phyloP scores from a whole-genome alignment of 1,139 yeast species.

The Kurtzmaniella quercitrusa region DNA sequence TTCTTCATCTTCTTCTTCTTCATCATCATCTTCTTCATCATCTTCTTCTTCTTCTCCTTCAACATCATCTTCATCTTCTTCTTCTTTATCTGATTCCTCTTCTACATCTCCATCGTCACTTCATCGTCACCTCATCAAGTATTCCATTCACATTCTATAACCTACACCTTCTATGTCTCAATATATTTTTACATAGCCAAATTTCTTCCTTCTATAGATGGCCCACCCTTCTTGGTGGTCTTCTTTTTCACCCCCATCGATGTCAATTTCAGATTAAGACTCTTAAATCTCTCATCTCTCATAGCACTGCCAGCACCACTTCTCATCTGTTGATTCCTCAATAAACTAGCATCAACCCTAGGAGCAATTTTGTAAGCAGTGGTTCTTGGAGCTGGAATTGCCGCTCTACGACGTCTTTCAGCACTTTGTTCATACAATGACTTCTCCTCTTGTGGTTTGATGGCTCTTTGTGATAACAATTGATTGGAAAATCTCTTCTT shows the following conservation, averaged over 20 bases:
- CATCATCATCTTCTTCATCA: too few species aligned
- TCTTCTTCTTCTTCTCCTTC: too few species aligned
- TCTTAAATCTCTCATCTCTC: conserved; percentile 71
- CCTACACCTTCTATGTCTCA: too few species aligned
- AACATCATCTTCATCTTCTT: too few species aligned
- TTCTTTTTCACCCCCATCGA: conserved; percentile 44
- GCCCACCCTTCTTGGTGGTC: conserved; percentile 59
- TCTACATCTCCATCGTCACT: too few species aligned
- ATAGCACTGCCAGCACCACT: conserved; percentile 45
- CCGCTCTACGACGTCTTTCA: conserved; percentile 89
- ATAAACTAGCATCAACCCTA: conserved; percentile 50
- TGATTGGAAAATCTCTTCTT: conserved; percentile 50
- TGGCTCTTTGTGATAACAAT: conserved; percentile 31
- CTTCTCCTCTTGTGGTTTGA: conserved; percentile 40
- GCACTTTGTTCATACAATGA: conserved; percentile 85
- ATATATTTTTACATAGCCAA: conserved; percentile 33
- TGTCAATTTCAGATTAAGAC: conserved; percentile 55
- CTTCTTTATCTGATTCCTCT: too few species aligned
- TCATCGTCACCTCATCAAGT: too few species aligned
- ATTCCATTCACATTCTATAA: too few species aligned
- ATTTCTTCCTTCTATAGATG: conserved; percentile 77
- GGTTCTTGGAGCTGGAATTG: conserved; percentile 86
- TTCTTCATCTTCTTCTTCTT: too few species aligned
- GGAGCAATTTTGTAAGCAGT: conserved; percentile 93
- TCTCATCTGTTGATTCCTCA: conserved; percentile 33